Evolutionary conservation across 2,329 filamentous ascomycete species (phyloP).

Genomic region (Talaromyces sp.): DNA sequence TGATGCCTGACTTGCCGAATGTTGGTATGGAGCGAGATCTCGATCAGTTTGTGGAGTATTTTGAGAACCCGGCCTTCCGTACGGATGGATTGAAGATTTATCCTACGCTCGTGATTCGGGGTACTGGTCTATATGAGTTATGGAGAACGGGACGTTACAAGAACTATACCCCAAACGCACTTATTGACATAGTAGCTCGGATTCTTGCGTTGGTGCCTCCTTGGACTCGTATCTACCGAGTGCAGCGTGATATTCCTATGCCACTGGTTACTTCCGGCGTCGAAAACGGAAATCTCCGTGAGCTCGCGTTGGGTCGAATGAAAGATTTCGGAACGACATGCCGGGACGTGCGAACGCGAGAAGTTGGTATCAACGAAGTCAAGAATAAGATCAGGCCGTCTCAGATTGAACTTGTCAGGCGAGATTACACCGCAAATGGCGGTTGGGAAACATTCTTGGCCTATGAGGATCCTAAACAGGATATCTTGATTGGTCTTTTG

Average conservation of each 20-base stretch:
- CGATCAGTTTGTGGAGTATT: constrained; percentile 96
- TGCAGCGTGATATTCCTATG: constrained; percentile 99
- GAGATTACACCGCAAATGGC: constrained; percentile 91
- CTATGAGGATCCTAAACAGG: constrained; percentile 97
- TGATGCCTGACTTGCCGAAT: constrained; percentile 99
- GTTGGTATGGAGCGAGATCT: constrained; percentile 97
- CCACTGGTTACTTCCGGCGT: constrained; percentile 97
- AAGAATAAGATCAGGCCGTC: constrained; percentile 97
- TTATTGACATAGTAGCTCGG: constrained; percentile 93
- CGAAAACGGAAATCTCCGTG: constrained; percentile 92
- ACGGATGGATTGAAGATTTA: constrained; percentile 98
- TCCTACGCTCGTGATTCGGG: constrained; percentile 92
- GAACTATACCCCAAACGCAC: constrained; percentile 95
- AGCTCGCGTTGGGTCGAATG: constrained; percentile 93
- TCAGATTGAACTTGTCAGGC: constrained; percentile 88
- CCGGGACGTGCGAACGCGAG: constrained; percentile 89
- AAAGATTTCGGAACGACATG: constrained; percentile 98
- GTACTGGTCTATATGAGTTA: constrained; percentile 91
- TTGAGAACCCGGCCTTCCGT: constrained; percentile 90
- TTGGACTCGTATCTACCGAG: constrained; percentile 97
- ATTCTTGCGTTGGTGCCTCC: constrained; percentile 91
- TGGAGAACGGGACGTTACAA: constrained; percentile 97
- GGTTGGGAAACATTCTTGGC: constrained; percentile 98
- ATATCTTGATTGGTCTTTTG: constrained; percentile 88
- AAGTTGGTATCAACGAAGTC: constrained; percentile 97